Percentiles rank a stretch among this genome's conserved stretches.
phyloP scores from a whole-genome alignment of 2,329 filamentous ascomycete genomes.

The Lasiodiplodia sp. region DNA sequence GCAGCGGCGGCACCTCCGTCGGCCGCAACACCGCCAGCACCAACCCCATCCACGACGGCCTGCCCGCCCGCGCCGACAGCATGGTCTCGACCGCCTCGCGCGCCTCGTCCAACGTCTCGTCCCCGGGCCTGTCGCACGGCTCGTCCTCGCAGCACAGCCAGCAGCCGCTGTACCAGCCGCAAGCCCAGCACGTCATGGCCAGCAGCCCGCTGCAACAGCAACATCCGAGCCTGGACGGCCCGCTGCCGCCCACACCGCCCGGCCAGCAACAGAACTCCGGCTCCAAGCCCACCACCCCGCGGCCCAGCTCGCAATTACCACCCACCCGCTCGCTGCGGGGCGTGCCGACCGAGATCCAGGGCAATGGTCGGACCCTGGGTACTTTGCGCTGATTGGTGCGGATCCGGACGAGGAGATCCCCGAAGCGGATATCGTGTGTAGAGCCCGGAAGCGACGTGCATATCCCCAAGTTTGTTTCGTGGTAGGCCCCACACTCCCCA shows the following conservation, averaged over 20 bases:
- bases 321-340: constrained; percentile 13
- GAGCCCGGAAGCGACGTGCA: not conserved
- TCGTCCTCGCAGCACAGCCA: constrained; percentile 15
- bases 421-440: not conserved
- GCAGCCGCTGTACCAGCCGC: constrained; percentile 11
- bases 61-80: constrained; percentile 27
- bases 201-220: not conserved
- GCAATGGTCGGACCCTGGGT: constrained; percentile 25
- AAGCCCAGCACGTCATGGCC: not conserved
- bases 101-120: constrained; percentile 3
- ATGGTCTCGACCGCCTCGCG: constrained; percentile 22
- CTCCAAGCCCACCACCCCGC: constrained; percentile 15
- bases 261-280: not conserved
- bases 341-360: constrained; percentile 24
- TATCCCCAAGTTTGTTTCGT: not conserved
- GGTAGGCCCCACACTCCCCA: constrained; percentile 1
- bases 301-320: constrained; percentile 5
- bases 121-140: constrained; percentile 1
- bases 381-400: constrained; percentile 8
- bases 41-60: not conserved
- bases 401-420: not conserved
- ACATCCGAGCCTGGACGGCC: not conserved
- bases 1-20: not conserved
- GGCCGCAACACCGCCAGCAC: no score
- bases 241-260: not conserved